Evolutionary conservation across 352 stramenopile species (phyloP), one percentile per base, ranked within the genome.

Genomic region (Phytophthora crassamura): DNA sequence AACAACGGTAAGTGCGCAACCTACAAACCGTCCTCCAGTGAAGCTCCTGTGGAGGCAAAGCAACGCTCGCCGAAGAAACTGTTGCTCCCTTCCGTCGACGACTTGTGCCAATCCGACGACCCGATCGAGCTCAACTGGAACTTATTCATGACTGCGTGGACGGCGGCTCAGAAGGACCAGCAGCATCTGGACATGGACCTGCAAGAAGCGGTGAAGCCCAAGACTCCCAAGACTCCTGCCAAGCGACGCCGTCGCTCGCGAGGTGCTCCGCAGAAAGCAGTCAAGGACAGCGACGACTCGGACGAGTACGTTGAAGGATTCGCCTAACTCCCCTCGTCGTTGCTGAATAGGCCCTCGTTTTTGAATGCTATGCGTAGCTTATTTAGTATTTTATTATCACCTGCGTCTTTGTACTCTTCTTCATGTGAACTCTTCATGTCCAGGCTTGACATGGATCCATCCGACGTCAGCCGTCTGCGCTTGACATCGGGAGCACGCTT

Each of bases 1-100:
- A 77, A 91, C 39, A 85, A 92, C 59, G 88, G 93, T 38, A 90
- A 83, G 48, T 96, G 88, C 57, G 78, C 90, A 47, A 94, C 82
- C 32, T 96, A 91, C 47, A 82, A 89, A 43, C 87, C 86, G n/a
- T 69, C 74, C 8, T 62, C 62, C 20, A 52, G 74, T 12, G 48
- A 67, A 33, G 20, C 22, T 36, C 42, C 51, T 25, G 43, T 64
- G n/a, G 61, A 76, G 64, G 80, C 48, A 47, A 77, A 57, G 28
- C 54, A 77, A 46, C 67, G 70, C 10, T 64, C 55, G 18, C 40
- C 49, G 8, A 69, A 75, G 18, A 62, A 49, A 25, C 55, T 73
- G 15, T 56, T 64, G 45, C 20, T 78, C 1, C 70, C 74, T 46
- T 72, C 63, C 0, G 55, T 82, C 25, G 74, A 83, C 16, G 73